These are phyloP conservation scores for Hamamelis virginiana DNA, from an alignment of 164 flowering plant genomes.

Conservation along the genomic window DNA sequence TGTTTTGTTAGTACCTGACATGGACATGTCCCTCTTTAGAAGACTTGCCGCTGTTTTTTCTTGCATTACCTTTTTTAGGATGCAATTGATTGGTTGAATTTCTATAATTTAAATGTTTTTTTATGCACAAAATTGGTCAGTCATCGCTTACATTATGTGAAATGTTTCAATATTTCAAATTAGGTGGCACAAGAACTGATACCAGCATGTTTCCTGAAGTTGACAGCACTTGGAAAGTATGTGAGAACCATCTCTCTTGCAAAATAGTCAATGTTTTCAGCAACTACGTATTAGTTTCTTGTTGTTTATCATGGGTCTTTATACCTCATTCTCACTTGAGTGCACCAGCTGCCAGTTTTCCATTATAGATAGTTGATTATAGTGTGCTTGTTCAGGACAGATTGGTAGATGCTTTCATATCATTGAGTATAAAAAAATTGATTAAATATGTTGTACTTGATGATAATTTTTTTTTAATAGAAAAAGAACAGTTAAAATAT, in stretches of 20 bases:
- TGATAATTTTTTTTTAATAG: no score
- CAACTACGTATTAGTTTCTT: no score
- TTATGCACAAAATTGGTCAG: neutral
- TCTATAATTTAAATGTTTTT: neutral
- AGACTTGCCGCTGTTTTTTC: no score
- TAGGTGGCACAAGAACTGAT: constrained; percentile 58
- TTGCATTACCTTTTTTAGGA: neutral
- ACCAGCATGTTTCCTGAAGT: constrained; percentile 80
- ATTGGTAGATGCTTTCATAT: neutral
- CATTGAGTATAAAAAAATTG: neutral
- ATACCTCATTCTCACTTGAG: no score
- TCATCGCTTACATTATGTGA: neutral
- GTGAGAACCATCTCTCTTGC: constrained; percentile 19
- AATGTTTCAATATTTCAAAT: constrained; percentile 9
- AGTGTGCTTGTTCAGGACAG: neutral
- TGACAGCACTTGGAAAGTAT: constrained; percentile 88
- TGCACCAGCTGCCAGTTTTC: neutral
- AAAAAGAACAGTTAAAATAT: no score
- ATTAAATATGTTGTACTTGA: no score
- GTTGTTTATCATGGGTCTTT: no score
- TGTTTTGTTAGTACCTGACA: neutral
- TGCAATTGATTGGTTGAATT: neutral
- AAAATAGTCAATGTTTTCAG: neutral
- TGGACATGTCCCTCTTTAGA: neutral
- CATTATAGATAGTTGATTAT: neutral